Base-by-base conservation (phyloP, 768 basidiomycete species). In the Termitomyces sp. region DNA sequence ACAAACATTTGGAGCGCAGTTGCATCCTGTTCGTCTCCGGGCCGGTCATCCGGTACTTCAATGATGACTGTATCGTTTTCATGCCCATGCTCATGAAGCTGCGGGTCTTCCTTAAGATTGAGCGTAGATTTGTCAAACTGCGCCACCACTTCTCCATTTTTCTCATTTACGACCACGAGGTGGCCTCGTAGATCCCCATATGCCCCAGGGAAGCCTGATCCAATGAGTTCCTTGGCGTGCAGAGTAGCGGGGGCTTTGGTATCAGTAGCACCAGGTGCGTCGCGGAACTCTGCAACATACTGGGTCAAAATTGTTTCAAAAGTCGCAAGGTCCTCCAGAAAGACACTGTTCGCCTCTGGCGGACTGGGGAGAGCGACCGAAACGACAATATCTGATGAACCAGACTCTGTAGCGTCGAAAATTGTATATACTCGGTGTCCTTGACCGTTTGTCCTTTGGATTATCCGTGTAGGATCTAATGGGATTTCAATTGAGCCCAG, bases 131-230 rank as follows among this genome's bases (percentile, higher is more conserved):
- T 77, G 60, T 88, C 87, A 9, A 92, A 77, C 68, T 87, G 83
- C 0, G 88, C 89, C 14, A 92, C 78, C 11, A 92, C 79, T 63
- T 90, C 85, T 2, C 90, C 90, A 49, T 81, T 86, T 46, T 84
- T 80, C 69, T 92, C 83, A 69, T 93, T 85, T 57, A 92, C 81
- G 63, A 91, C 81, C 43, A 92, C 84, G 36, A 92, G 79, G 54
- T 82, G 83, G 5, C 89, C 88, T 32, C 78, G 73, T 38, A 80
- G 72, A 64, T 80, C 78, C 49, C 76, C 66, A 25, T 66, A 60
- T 20, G 42, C 45, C 0, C 61, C 62, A 10, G 64, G 56, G 51
- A 60, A 61, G 12, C 60, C 56, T 50, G 67, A 61, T 59, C 65
- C 65, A 53, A 67, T 54, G 11, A 57, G 29, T 49, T 61, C 50